Percentiles rank a stretch among this genome's conserved stretches.
phyloP scores from a whole-genome alignment of 2,329 filamentous ascomycete genomes.

The Sclerotinia minor region DNA sequence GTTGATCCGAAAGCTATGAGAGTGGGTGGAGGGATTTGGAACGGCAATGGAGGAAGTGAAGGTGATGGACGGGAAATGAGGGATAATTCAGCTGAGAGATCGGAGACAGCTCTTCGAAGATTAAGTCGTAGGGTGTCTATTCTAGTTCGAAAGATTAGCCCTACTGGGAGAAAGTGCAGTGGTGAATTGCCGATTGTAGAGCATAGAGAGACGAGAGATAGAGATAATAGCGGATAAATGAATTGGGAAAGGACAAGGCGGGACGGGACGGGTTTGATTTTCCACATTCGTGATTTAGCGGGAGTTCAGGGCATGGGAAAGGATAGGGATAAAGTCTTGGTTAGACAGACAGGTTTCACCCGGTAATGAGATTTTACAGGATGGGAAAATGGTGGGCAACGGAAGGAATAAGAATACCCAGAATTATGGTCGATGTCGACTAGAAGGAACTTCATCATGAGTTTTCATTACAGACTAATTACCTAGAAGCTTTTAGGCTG shows the following conservation, averaged over 20 bases:
- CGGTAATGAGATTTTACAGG: neutral
- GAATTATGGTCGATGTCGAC: neutral
- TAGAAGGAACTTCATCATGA: neutral
- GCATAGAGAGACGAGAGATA: constrained; percentile 27
- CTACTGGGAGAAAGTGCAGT: constrained; percentile 23
- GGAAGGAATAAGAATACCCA: constrained; percentile 2
- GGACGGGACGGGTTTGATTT: neutral
- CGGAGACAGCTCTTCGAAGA: constrained; percentile 26
- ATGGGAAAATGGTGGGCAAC: neutral
- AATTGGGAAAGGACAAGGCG: neutral
- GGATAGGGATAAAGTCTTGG: neutral
- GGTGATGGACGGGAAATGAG: neutral
- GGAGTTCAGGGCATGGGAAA: neutral
- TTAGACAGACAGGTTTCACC: neutral
- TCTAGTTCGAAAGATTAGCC: constrained; percentile 29
- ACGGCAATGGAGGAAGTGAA: neutral
- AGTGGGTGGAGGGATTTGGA: constrained; percentile 17
- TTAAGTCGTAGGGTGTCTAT: constrained; percentile 28
- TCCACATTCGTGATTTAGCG: constrained; percentile 4
- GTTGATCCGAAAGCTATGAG: constrained; percentile 33
- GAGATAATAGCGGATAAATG: neutral
- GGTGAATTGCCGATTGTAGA: constrained; percentile 28
- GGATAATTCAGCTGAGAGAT: neutral
- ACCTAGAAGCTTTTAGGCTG: neutral
- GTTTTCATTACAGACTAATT: neutral